Percentiles rank a stretch among this genome's conserved stretches.
phyloP scores from a whole-genome alignment of 108 stramenopile species.

The Skeletonema marinoi region DNA sequence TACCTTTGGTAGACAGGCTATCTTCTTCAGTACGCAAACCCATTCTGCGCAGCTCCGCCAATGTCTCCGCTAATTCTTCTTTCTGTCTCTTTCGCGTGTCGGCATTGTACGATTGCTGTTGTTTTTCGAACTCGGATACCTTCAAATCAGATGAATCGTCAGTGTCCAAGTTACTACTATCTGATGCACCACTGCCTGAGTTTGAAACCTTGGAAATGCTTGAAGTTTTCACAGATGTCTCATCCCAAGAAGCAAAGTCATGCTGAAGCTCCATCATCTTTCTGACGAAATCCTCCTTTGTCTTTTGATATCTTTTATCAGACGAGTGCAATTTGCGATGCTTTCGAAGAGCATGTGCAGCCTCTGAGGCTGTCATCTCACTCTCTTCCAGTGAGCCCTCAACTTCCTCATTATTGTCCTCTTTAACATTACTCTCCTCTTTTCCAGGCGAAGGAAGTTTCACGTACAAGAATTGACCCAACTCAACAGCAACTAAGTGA shows the following conservation, averaged over 20 bases:
- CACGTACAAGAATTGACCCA: constrained; percentile 53
- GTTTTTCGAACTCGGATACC: constrained; percentile 36
- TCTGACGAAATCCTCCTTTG: constrained; percentile 23
- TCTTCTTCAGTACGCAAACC: constrained; percentile 21
- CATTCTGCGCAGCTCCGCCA: constrained; percentile 22
- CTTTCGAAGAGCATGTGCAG: constrained; percentile 8
- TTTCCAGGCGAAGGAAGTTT: constrained; percentile 16
- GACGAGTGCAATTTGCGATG: constrained; percentile 10
- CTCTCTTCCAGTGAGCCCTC: background rate
- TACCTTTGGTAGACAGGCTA: background rate
- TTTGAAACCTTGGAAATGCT: background rate
- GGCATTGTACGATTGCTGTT: constrained; percentile 18
- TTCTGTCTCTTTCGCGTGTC: constrained; percentile 21
- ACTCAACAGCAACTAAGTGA: constrained; percentile 49
- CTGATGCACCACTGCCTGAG: background rate
- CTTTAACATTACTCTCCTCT: background rate
- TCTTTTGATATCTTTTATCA: constrained; percentile 37
- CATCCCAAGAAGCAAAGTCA: constrained; percentile 39
- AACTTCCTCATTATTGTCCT: background rate
- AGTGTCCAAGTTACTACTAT: background rate
- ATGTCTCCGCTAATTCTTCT: constrained; percentile 32
- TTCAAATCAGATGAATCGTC: constrained; percentile 25
- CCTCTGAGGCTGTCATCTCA: constrained; percentile 1
- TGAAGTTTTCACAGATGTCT: background rate
- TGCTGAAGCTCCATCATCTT: constrained; percentile 43